phyloP scores from a whole-genome alignment of 306 rosid genomes.

The Prunus persica region DNA sequence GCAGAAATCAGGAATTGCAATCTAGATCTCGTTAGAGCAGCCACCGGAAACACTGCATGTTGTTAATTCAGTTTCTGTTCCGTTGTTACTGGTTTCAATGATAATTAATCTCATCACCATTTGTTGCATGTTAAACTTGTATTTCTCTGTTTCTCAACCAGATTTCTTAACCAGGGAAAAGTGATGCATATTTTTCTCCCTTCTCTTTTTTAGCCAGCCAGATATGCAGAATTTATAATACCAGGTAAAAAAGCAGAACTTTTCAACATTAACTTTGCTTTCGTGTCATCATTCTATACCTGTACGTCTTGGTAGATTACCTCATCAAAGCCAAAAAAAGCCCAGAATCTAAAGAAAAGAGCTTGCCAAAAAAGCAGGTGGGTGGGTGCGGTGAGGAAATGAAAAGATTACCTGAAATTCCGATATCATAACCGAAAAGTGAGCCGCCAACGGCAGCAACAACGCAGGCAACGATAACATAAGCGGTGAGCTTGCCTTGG shows the following conservation, averaged over 20 bases:
- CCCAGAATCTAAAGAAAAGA: neutral
- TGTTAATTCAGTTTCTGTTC: neutral
- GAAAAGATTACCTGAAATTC: conserved; percentile 62
- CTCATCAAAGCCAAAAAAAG: neutral
- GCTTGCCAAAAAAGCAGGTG: neutral
- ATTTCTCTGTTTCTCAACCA: neutral
- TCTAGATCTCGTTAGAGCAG: neutral
- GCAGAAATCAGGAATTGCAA: neutral
- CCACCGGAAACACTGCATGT: neutral
- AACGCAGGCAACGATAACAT: conserved; percentile 67
- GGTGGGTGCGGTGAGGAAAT: neutral
- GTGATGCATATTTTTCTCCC: neutral
- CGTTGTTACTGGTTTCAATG: neutral
- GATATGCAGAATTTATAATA: neutral
- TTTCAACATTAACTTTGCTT: conserved; percentile 1
- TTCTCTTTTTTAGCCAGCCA: no score
- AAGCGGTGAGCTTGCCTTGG: conserved; percentile 56
- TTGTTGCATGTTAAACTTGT: neutral
- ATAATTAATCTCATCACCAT: neutral
- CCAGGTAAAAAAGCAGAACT: neutral
- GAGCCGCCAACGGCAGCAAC: conserved; percentile 84
- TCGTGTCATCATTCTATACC: neutral
- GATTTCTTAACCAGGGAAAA: neutral
- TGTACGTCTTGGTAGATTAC: neutral
- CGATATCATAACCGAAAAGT: conserved; percentile 79